Conservation (phyloP, 805 yeast species). For the Wickerhamiella cacticola region DNA sequence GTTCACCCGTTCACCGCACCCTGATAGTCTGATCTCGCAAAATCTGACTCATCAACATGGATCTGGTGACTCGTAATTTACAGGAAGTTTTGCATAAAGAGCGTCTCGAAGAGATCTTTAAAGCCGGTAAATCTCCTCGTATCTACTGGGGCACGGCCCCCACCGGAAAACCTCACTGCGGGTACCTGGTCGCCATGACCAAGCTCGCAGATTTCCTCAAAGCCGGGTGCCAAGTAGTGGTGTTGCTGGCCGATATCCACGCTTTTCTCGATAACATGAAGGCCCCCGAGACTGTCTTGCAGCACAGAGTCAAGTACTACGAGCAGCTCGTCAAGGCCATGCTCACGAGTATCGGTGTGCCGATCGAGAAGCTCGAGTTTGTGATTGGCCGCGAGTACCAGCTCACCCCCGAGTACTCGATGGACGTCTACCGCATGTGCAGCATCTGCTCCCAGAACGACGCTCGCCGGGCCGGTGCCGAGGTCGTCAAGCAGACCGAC, state of each 20-base stretch:
- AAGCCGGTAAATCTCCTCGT: constrained; percentile 67
- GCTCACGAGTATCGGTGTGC: constrained; percentile 74
- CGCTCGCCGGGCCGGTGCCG: constrained; percentile 98
- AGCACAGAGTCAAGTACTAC: constrained; percentile 81
- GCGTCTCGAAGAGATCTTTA: constrained; percentile 74
- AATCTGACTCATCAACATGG: too few relatives aligned
- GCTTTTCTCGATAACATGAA: constrained; percentile 97
- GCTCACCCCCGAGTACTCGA: constrained; percentile 57
- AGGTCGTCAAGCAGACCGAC: constrained; percentile 93
- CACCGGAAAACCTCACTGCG: constrained; percentile 97
- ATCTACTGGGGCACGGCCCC: constrained; percentile 99
- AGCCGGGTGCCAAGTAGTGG: constrained; percentile 93
- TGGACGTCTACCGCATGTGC: constrained; percentile 80
- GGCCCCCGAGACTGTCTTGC: constrained; percentile 87
- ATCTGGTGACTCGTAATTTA: constrained; percentile 67
- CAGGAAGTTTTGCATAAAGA: constrained; percentile 87
- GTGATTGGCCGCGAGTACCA: constrained; percentile 88
- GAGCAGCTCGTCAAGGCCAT: constrained; percentile 75
- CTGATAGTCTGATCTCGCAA: too few relatives aligned
- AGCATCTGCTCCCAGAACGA: constrained; percentile 86
- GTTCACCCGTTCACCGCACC: too few relatives aligned
- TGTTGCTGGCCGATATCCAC: constrained; percentile 86
- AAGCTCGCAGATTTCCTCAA: constrained; percentile 86
- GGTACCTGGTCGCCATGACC: constrained; percentile 96
- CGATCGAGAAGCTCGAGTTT: constrained; percentile 76